These are phyloP conservation scores for Salix viminalis DNA, from an alignment of 345 rosid genomes.

Conservation along the genomic window DNA sequence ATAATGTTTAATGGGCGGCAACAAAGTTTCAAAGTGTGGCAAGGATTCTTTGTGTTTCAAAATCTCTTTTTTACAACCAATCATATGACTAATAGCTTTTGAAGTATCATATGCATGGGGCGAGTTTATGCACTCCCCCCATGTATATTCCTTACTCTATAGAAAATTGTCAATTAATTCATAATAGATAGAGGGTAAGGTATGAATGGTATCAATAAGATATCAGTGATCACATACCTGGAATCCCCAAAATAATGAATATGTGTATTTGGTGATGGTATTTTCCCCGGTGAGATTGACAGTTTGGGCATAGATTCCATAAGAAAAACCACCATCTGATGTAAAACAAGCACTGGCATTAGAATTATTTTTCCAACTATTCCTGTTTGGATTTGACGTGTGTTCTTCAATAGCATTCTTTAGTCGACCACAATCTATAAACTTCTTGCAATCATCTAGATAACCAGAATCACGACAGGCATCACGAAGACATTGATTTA, in stretches of 20 bases:
- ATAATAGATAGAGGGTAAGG: background rate
- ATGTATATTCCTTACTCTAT: background rate
- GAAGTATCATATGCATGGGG: no score
- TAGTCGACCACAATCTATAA: constrained; percentile 58
- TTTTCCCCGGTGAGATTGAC: constrained; percentile 48
- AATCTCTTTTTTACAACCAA: no score
- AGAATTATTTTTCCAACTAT: constrained; percentile 27
- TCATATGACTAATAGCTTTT: no score
- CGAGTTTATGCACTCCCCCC: no score
- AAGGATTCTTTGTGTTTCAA: no score
- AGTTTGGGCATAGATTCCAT: constrained; percentile 55
- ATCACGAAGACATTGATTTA: constrained; percentile 70
- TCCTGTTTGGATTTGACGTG: rapidly evolving
- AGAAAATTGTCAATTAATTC: background rate
- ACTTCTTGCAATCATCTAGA: constrained; percentile 1
- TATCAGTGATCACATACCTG: constrained; percentile 45
- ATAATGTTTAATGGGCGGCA: no score
- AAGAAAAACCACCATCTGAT: constrained; percentile 31
- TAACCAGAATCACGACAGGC: constrained; percentile 38
- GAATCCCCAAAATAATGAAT: constrained; percentile 90
- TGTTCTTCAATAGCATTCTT: constrained; percentile 1
- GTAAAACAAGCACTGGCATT: constrained; percentile 52
- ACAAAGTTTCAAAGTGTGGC: no score
- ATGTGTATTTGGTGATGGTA: constrained; percentile 53
- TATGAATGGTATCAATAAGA: background rate